Base-by-base conservation (phyloP, 192 early-diverging fungal species). In the Podila epigama region DNA sequence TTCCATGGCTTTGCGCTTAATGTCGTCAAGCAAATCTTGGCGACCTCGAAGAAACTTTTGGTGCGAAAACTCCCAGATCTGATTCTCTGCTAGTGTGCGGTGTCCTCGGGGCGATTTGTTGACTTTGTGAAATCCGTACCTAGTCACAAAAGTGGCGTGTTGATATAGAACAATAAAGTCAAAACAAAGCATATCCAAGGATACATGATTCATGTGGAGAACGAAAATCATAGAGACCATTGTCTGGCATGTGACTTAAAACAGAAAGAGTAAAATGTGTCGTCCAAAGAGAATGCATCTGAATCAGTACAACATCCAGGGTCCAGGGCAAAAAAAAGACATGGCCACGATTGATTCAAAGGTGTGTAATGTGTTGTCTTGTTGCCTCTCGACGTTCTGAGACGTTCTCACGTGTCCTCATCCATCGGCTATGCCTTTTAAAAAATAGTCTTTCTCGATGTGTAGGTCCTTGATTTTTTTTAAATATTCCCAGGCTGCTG, bases 1-100 rank as follows among this genome's bases (percentile, higher is more conserved):
- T 56, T 96, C 94, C 87, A 94, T 93, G 4, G 94, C 87, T 73
- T 96, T 96, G 60, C 95, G 87, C 70, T 95, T 95, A 75, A 97
- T 97, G 63, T 96, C 94, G 68, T 97, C 93, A 18, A 94, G 82
- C 61, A 94, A 70, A 69, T 93, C 92, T 7, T 91, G 85, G 8
- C 89, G 85, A 63, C 89, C 90, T 60, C 93, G 85, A 53, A 91
- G 79, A 58, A 93, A 95, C 52, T 93, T 93, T 77, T 88, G 86
- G 59, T 95, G 93, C 51, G 89, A 92, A 63, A 95, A 95, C 80
- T 94, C 92, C 94, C 94, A 95, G 70, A 94, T 92, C 73, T 95
- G 94, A 82, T 95, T 94, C 72, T 95, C 94, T 27, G 90, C 92
- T 63, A 91, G 75, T 12, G 93, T 93, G 44, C 93, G 86, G 69